Evolutionary conservation across 768 basidiomycete species (phyloP).

Genomic region (Calocybe gangraenosa): DNA sequence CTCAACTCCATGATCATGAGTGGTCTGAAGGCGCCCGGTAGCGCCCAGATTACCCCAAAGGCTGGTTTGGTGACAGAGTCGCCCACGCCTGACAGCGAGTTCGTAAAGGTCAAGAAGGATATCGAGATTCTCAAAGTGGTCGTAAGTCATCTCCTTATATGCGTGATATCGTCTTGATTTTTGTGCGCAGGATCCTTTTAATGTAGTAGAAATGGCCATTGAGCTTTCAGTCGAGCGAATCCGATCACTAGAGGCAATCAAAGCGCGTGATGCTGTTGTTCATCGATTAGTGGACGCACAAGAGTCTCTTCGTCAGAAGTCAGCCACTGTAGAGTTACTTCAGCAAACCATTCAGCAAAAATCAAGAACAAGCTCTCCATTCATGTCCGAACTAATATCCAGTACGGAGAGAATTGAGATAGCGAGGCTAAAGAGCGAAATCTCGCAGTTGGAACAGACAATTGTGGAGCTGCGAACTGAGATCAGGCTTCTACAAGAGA

Average conservation of each 20-base stretch:
- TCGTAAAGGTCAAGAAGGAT: conserved; percentile 13
- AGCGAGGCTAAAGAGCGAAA: conserved; percentile 31
- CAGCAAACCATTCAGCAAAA: conserved; percentile 23
- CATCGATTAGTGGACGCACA: conserved; percentile 57
- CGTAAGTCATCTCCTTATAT: conserved; percentile 14
- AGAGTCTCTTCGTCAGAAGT: conserved; percentile 57
- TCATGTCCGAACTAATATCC: not conserved
- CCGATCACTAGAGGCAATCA: conserved; percentile 52
- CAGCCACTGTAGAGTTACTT: conserved; percentile 42
- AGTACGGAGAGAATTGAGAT: conserved; percentile 20
- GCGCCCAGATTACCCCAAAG: not conserved
- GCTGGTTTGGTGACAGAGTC: not conserved
- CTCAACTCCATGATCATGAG: conserved; percentile 1
- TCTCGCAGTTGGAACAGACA: conserved; percentile 30
- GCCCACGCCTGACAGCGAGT: not conserved
- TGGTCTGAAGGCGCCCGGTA: not conserved
- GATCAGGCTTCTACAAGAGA: conserved; percentile 27
- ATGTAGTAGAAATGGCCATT: conserved; percentile 48
- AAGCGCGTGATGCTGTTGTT: conserved; percentile 60
- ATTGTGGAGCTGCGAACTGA: conserved; percentile 35
- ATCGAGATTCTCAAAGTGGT: conserved; percentile 14
- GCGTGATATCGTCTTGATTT: conserved; percentile 6
- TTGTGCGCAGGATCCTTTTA: conserved; percentile 37
- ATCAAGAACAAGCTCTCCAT: conserved; percentile 10
- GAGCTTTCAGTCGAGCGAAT: conserved; percentile 50